Evolutionary conservation across 2,329 filamentous ascomycete genomes (phyloP).

Genomic region (Ascochyta lentis): DNA sequence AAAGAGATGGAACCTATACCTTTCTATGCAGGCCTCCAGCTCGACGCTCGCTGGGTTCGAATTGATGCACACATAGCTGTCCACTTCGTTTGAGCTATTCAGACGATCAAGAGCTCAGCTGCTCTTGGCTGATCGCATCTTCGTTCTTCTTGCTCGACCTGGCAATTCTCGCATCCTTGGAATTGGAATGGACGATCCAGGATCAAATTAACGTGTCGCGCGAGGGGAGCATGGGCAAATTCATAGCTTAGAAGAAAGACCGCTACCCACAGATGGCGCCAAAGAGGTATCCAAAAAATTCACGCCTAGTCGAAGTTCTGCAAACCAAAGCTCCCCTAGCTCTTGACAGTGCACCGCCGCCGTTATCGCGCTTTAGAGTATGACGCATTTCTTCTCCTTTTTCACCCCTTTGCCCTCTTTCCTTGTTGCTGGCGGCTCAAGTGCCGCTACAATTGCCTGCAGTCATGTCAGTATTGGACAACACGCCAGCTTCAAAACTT

Average conservation of each 20-base stretch:
- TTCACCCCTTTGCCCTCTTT: constrained; percentile 59
- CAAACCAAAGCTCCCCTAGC: constrained; percentile 34
- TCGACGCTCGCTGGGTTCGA: too few relatives aligned
- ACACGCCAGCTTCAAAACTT: too few relatives aligned
- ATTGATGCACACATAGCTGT: too few relatives aligned
- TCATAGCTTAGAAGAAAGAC: constrained; percentile 41
- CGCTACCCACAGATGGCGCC: constrained; percentile 51
- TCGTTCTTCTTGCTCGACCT: not conserved
- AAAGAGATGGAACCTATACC: not conserved
- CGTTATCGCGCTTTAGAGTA: constrained; percentile 38
- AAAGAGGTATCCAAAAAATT: constrained; percentile 50
- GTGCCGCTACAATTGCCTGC: constrained; percentile 91
- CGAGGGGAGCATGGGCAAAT: constrained; percentile 26
- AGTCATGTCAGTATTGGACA: constrained; percentile 15
- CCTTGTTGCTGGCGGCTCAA: constrained; percentile 78
- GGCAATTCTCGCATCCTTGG: not conserved
- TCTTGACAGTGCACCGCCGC: constrained; percentile 7
- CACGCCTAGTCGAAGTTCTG: constrained; percentile 42
- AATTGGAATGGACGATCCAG: not conserved
- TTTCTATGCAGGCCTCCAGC: not conserved
- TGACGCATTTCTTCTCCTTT: constrained; percentile 46
- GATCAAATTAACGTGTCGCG: constrained; percentile 9
- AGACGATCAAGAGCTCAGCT: too few relatives aligned
- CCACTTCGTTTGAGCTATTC: too few relatives aligned
- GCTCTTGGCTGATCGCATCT: not conserved